phyloP scores from a whole-genome alignment of 2,329 filamentous ascomycete species.

The Fusarium sublunatum region DNA sequence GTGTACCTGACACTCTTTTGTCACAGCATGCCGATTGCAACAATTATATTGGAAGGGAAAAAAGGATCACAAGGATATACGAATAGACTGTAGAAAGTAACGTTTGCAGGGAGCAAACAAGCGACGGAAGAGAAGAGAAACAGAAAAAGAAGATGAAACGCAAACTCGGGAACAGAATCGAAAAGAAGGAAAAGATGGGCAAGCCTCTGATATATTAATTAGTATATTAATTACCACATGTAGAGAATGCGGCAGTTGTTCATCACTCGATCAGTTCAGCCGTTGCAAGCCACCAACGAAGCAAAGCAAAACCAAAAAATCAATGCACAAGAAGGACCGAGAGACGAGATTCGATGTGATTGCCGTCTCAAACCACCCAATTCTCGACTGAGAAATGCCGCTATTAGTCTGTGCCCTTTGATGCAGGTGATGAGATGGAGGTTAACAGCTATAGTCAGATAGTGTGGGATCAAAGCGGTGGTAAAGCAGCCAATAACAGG shows the following conservation, averaged over 20 bases:
- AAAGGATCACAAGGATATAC: slow-evolving; percentile 1
- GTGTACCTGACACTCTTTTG: slow-evolving; percentile 28
- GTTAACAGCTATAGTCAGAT: neutral
- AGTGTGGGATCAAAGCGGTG: neutral
- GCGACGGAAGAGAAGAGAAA: slow-evolving; percentile 8
- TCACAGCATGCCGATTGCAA: slow-evolving; percentile 18
- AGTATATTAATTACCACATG: slow-evolving; percentile 23
- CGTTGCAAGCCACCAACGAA: slow-evolving; percentile 5
- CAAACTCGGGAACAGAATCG: slow-evolving; percentile 17
- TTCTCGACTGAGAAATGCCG: slow-evolving; percentile 26
- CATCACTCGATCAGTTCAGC: slow-evolving; percentile 34
- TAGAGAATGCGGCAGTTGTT: neutral
- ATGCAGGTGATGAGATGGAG: slow-evolving; percentile 4
- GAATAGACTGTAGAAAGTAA: neutral
- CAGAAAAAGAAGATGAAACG: slow-evolving; percentile 10
- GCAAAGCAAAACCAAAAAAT: neutral
- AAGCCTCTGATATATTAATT: neutral
- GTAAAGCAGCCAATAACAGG: slow-evolving; percentile 15
- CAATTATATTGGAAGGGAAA: neutral
- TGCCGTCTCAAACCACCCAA: slow-evolving; percentile 24
- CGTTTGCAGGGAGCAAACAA: slow-evolving; percentile 18
- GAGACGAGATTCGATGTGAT: neutral
- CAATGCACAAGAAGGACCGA: neutral
- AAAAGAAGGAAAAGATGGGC: slow-evolving; percentile 3
- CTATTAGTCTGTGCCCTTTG: slow-evolving; percentile 18